These are phyloP conservation scores for Cytidiella melzeri DNA, from an alignment of 768 basidiomycete genomes.

Conservation along the genomic window DNA sequence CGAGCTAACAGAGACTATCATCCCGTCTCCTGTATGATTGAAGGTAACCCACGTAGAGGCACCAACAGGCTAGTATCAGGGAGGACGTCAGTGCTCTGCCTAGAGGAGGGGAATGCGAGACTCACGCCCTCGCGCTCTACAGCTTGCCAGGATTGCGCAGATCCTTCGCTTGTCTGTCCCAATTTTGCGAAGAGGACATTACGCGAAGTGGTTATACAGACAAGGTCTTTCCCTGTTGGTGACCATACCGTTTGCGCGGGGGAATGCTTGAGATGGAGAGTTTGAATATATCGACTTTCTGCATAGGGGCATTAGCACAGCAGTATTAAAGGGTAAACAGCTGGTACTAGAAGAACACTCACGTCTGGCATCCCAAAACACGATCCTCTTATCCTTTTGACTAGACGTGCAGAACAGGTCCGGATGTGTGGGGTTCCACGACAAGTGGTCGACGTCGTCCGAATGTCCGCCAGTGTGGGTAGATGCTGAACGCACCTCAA, in stretches of 20 bases:
- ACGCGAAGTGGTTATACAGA: background rate
- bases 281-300: conserved; percentile 71
- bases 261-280: conserved; percentile 48
- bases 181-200: conserved; percentile 51
- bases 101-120: too few relatives aligned
- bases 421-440: conserved; percentile 83
- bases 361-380: conserved; percentile 87
- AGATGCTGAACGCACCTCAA: conserved; percentile 63
- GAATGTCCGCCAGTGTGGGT: conserved; percentile 66
- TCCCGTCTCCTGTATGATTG: conserved; percentile 68
- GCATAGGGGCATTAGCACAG: background rate
- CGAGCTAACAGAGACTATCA: conserved; percentile 58
- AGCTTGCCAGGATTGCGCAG: conserved; percentile 46
- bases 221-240: conserved; percentile 60
- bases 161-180: conserved; percentile 46
- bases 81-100: too few relatives aligned
- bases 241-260: conserved; percentile 66
- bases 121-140: conserved; percentile 26
- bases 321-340: background rate
- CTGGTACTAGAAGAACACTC: too few relatives aligned
- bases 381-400: conserved; percentile 65
- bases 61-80: background rate
- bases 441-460: conserved; percentile 76
- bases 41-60: conserved; percentile 28
- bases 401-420: conserved; percentile 79